Percentiles rank a stretch among this genome's conserved stretches.
Evolutionary conservation across 139 green algal genomes (phyloP).

Genomic region (Nannochloris sp.): DNA sequence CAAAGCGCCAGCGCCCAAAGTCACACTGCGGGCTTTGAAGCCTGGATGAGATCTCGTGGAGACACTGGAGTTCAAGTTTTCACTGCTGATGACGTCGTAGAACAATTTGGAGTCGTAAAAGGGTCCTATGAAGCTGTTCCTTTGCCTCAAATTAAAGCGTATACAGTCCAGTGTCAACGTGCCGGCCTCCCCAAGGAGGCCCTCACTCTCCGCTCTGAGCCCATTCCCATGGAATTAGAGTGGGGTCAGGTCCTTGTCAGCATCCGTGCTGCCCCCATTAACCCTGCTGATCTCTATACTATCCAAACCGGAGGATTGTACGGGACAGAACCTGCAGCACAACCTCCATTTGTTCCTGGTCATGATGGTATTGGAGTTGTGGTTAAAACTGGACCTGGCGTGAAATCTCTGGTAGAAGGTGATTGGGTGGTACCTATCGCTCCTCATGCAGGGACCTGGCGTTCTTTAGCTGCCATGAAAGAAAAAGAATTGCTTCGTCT

Average conservation of each 20-base stretch:
- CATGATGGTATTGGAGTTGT: constrained; percentile 68
- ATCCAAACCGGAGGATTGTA: constrained; percentile 57
- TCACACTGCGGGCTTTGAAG: constrained; percentile 73
- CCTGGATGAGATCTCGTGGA: constrained; percentile 72
- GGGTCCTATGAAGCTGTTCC: constrained; percentile 62
- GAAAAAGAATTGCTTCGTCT: constrained; percentile 62
- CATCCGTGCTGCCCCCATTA: constrained; percentile 54
- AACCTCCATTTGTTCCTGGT: constrained; percentile 56
- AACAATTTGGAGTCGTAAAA: constrained; percentile 68
- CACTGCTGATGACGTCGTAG: constrained; percentile 54
- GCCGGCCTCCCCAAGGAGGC: constrained; percentile 27
- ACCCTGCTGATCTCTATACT: constrained; percentile 65
- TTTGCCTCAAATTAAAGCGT: constrained; percentile 48
- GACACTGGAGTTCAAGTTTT: constrained; percentile 36
- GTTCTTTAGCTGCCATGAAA: constrained; percentile 48
- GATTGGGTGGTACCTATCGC: constrained; percentile 73
- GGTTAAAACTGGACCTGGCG: constrained; percentile 73
- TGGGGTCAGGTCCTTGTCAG: constrained; percentile 78
- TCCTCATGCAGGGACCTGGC: constrained; percentile 69
- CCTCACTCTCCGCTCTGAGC: constrained; percentile 30
- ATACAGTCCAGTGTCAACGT: constrained; percentile 41
- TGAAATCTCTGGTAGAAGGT: constrained; percentile 60
- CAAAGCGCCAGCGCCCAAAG: constrained; percentile 37
- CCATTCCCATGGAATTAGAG: constrained; percentile 58
- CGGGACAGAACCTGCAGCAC: constrained; percentile 13